Base-by-base conservation (phyloP, 2,329 filamentous ascomycete species). In the Venturia oleaginea region DNA sequence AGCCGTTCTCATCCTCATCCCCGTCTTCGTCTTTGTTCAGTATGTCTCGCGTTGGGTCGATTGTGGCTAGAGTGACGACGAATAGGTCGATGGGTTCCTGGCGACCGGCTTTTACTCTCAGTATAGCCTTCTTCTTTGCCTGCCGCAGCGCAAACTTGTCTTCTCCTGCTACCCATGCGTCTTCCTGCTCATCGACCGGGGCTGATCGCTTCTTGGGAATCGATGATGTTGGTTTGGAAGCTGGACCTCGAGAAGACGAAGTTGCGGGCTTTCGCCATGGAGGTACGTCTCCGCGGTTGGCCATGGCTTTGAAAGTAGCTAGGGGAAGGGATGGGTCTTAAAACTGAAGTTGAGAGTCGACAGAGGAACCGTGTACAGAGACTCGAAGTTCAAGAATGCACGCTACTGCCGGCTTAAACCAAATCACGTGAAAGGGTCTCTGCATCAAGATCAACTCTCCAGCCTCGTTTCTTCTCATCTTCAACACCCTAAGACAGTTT, bases 121-220 rank as follows among this genome's bases (percentile, higher is more conserved):
- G 95, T 68, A 92, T 90, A 51, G 94, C 93, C 80, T 97, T 97
- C 80, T 95, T 97, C 82, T 97, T 99, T 59, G 93, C 89, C 77
- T 99, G 94, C 76, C 92, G 92, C 72, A 99, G 80, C 65, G 97
- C 94, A 72, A 99, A 99, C 68, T 89, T 87, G 78, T 99, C 94
- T 76, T 99, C 94, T 70, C 96, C 90, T 62, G 93, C 90, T 24
- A 97, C 90, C 82, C 94, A 99, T 27, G 79, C 78, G 65, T 77
- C 78, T 69, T 82, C 80, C 67, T 79, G 76, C 42, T 77, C 78
- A 66, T 80, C 78, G 7, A 65, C 76, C 19, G 76, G 74, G 32
- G 63, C 63, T 30, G 64, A 59, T 61, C 64, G 64, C 40, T 65
- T 65, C 24, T 59, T 48, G 7, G 64, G 64, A 38, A 62, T 64